These are phyloP conservation scores for Pezicula radicicola DNA, from an alignment of 2,329 filamentous ascomycete species.

Conservation along the genomic window DNA sequence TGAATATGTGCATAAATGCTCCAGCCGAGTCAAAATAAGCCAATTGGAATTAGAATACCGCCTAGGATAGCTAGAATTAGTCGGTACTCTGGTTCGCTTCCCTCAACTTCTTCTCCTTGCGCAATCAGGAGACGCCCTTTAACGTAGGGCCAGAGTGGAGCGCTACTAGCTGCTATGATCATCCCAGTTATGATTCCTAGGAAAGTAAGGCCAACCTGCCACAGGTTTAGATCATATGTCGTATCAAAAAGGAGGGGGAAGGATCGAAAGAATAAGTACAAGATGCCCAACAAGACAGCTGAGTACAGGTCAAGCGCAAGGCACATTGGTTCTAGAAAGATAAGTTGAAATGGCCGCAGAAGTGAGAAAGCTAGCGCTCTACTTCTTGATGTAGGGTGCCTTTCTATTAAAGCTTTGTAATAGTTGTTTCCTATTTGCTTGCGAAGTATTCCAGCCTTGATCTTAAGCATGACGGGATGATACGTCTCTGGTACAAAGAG, in stretches of 20 bases:
- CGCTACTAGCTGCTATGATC: constrained; percentile 53
- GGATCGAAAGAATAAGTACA: constrained; percentile 88
- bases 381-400: constrained; percentile 42
- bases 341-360: constrained; percentile 70
- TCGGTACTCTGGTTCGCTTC: constrained; percentile 80
- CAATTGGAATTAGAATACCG: constrained; percentile 71
- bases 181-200: constrained; percentile 66
- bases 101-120: constrained; percentile 36
- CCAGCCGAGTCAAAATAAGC: constrained; percentile 87
- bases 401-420: constrained; percentile 9
- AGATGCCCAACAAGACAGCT: constrained; percentile 74
- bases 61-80: constrained; percentile 71
- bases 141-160: constrained; percentile 61
- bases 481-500: constrained; percentile 51
- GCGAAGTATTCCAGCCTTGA: constrained; percentile 7
- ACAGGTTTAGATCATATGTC: constrained; percentile 72
- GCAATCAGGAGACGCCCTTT: constrained; percentile 53
- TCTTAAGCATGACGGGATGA: constrained; percentile 5
- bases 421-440: constrained; percentile 4
- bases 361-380: too few species aligned
- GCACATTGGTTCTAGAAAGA: constrained; percentile 80
- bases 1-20: constrained; percentile 70
- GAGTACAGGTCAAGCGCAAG: constrained; percentile 76
- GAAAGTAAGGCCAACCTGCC: constrained; percentile 76
- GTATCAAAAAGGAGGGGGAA: constrained; percentile 74